Evolutionary conservation across 352 stramenopile genomes (phyloP).

Genomic region (Phytophthora quininea): DNA sequence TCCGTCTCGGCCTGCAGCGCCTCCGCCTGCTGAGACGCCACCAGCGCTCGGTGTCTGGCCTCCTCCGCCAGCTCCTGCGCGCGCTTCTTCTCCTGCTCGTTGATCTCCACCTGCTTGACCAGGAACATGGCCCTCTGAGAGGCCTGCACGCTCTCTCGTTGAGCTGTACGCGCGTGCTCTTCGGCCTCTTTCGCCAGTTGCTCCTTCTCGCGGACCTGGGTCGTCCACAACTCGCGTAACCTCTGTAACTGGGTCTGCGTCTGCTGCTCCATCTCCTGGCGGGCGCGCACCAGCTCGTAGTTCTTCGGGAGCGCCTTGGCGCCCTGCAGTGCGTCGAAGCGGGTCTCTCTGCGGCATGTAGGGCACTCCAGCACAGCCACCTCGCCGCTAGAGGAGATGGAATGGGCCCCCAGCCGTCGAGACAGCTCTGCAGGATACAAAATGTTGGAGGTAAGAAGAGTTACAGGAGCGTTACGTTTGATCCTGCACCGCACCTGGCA

Average conservation of each 20-base stretch:
- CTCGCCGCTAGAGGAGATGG: slow-evolving; percentile 23
- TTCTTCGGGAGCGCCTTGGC: slow-evolving; percentile 81
- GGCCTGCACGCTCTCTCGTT: slow-evolving; percentile 77
- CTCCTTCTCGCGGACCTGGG: slow-evolving; percentile 78
- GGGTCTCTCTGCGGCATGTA: slow-evolving; percentile 68
- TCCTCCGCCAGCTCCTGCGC: slow-evolving; percentile 74
- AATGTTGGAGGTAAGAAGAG: slow-evolving; percentile 11
- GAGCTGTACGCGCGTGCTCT: slow-evolving; percentile 68
- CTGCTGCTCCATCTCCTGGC: slow-evolving; percentile 81
- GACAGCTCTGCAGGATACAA: slow-evolving; percentile 43
- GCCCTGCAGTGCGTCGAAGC: slow-evolving; percentile 46
- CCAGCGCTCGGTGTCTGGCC: slow-evolving; percentile 57
- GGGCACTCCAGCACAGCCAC: slow-evolving; percentile 66
- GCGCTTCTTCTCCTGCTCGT: slow-evolving; percentile 82
- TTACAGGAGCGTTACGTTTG: neutral
- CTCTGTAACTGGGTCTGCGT: slow-evolving; percentile 59
- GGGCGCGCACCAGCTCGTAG: slow-evolving; percentile 83
- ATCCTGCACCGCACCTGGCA: slow-evolving; percentile 57
- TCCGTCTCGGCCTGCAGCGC: slow-evolving; percentile 78
- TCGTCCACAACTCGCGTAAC: slow-evolving; percentile 61
- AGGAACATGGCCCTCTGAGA: slow-evolving; percentile 70
- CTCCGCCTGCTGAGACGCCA: slow-evolving; percentile 74
- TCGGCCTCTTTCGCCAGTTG: slow-evolving; percentile 70
- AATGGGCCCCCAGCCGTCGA: slow-evolving; percentile 65
- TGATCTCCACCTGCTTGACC: slow-evolving; percentile 82